phyloP scores from a whole-genome alignment of 116 monocot species.

The Posidonia oceanica region DNA sequence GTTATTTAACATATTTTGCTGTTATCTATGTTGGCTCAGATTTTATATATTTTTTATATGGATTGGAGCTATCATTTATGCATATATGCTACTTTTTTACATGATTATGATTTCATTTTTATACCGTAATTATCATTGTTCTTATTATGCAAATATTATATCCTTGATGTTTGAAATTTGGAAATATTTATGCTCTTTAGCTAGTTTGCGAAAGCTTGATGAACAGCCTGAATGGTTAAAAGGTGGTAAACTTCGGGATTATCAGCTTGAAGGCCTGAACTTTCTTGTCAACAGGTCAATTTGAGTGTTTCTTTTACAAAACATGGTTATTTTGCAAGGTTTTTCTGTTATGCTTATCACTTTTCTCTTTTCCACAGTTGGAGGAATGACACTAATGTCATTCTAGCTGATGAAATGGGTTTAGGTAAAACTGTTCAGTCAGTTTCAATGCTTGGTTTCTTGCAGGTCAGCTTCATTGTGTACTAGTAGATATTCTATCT shows the following conservation, averaged over 20 bases:
- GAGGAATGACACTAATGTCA: conserved; percentile 99
- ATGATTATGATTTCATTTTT: too few relatives aligned
- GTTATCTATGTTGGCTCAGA: too few relatives aligned
- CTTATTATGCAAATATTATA: not conserved
- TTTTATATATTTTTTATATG: too few relatives aligned
- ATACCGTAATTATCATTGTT: too few relatives aligned
- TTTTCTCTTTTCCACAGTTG: conserved; percentile 37
- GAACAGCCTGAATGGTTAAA: conserved; percentile 94
- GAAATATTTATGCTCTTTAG: conserved; percentile 24
- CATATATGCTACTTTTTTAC: too few relatives aligned
- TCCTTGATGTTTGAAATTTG: not conserved
- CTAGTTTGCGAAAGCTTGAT: conserved; percentile 91
- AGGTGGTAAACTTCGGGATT: conserved; percentile 97
- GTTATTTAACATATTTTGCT: too few relatives aligned
- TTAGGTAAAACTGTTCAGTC: conserved; percentile 98
- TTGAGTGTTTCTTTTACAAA: not conserved
- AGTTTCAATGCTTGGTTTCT: conserved; percentile 93
- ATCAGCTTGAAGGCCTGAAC: conserved; percentile 98
- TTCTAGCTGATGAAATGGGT: conserved; percentile 99
- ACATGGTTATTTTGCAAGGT: not conserved
- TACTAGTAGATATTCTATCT: not conserved
- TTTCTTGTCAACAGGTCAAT: conserved; percentile 91
- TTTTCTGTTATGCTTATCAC: not conserved
- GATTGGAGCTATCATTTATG: too few relatives aligned
- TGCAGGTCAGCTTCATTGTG: conserved; percentile 39